Conservation (phyloP, 192 early-diverging fungal genomes). For the Coemansia sp. region DNA sequence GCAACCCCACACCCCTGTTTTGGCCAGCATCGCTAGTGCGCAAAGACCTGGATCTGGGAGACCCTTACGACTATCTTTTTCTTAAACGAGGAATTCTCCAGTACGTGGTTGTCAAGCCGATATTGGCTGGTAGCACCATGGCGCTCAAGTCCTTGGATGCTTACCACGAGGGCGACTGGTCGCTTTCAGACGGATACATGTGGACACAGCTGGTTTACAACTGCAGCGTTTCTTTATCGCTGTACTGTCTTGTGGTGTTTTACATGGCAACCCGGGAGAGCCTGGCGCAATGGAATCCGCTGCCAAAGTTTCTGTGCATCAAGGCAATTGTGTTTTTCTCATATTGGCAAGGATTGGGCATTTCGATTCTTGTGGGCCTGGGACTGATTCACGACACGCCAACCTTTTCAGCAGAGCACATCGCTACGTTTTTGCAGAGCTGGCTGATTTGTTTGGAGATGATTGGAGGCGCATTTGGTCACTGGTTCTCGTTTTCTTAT, state of each 20-base stretch:
- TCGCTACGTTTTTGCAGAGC: constrained; percentile 84
- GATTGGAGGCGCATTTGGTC: constrained; percentile 75
- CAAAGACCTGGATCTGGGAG: constrained; percentile 76
- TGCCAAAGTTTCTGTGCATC: constrained; percentile 93
- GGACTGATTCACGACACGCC: constrained; percentile 74
- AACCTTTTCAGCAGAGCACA: constrained; percentile 58
- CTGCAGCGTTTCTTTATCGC: constrained; percentile 76
- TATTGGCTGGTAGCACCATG: constrained; percentile 78
- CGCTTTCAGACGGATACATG: constrained; percentile 67
- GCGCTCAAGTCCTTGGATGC: constrained; percentile 65
- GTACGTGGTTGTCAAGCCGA: constrained; percentile 87
- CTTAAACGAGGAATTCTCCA: constrained; percentile 92
- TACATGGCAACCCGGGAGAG: constrained; percentile 78
- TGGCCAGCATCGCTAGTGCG: constrained; percentile 77
- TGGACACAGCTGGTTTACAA: constrained; percentile 87
- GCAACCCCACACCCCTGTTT: constrained; percentile 75
- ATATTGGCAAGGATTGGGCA: constrained; percentile 87
- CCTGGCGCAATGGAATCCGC: constrained; percentile 72
- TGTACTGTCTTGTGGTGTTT: constrained; percentile 88
- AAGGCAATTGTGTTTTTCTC: constrained; percentile 94
- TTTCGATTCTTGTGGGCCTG: constrained; percentile 76
- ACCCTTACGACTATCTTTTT: constrained; percentile 84
- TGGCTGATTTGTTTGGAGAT: constrained; percentile 91
- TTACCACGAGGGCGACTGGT: constrained; percentile 84
- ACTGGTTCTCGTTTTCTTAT: constrained; percentile 84